phyloP scores from a whole-genome alignment of 2,329 filamentous ascomycete genomes.

The Colletotrichum spinosum region DNA sequence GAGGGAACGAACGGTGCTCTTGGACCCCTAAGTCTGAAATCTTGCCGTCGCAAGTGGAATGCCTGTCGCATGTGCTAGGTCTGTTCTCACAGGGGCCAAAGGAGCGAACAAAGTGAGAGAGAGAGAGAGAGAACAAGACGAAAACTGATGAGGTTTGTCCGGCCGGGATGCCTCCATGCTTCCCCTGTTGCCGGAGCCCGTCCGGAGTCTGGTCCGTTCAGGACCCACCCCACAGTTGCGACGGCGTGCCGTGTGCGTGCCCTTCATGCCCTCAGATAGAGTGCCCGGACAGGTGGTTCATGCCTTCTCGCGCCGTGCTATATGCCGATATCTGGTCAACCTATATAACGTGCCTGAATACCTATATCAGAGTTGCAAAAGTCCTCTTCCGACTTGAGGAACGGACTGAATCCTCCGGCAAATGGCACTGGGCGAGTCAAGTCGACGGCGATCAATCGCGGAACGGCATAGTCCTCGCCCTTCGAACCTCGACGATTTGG shows the following conservation, averaged over 20 bases:
- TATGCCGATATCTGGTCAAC: not conserved
- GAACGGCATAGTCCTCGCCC: no score
- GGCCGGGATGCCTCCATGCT: not conserved
- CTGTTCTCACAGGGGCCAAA: not conserved
- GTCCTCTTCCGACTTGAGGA: no score
- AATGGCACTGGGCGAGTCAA: no score
- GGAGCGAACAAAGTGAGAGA: no score
- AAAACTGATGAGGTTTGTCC: not conserved
- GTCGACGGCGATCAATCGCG: no score
- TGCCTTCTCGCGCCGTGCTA: slow-evolving; percentile 12
- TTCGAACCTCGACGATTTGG: no score
- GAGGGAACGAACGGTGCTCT: slow-evolving; percentile 15
- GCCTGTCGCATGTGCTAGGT: not conserved
- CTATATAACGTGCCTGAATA: not conserved
- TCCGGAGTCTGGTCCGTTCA: slow-evolving; percentile 28
- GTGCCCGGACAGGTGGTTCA: slow-evolving; percentile 5
- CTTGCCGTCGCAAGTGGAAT: slow-evolving; percentile 1
- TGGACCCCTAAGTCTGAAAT: slow-evolving; percentile 6
- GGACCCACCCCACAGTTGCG: not conserved
- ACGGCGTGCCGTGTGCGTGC: not conserved
- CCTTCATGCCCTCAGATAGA: slow-evolving; percentile 23
- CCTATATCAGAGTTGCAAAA: no score
- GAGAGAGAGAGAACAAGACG: no score
- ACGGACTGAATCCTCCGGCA: no score
- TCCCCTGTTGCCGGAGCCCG: slow-evolving; percentile 1